Evolutionary conservation across 1,284 basidiomycete species (phyloP).

Genomic region (Wolfiporia cocos): DNA sequence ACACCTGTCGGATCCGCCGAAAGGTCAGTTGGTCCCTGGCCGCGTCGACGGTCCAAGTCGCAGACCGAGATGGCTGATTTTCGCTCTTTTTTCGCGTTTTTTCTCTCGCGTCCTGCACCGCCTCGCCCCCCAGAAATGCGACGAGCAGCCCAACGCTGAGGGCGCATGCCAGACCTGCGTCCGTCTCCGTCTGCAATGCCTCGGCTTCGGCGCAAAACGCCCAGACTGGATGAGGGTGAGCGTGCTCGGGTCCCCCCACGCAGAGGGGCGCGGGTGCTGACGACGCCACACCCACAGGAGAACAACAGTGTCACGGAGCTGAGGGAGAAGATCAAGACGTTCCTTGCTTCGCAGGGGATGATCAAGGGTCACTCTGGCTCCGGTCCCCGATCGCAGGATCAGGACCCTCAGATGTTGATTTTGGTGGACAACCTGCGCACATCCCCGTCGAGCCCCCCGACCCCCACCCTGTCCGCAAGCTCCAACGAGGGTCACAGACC

Average conservation of each 20-base stretch:
- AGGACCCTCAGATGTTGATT: constrained; percentile 49
- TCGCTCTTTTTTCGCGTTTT: constrained; percentile 13
- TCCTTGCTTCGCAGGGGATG: constrained; percentile 75
- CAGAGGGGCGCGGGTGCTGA: constrained; percentile 10
- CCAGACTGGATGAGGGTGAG: constrained; percentile 79
- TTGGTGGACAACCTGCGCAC: constrained; percentile 42
- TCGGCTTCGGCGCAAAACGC: constrained; percentile 78
- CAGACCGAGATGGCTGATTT: constrained; percentile 16
- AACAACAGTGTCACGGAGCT: constrained; percentile 59
- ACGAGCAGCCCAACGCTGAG: constrained; percentile 57
- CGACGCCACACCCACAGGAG: constrained; percentile 39
- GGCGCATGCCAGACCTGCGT: constrained; percentile 71
- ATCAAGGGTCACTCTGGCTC: constrained; percentile 78
- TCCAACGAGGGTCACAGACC: constrained; percentile 37
- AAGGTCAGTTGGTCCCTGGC: constrained; percentile 44
- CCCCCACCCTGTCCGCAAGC: constrained; percentile 42
- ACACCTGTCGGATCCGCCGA: constrained; percentile 77
- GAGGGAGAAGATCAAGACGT: constrained; percentile 70
- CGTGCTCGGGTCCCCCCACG: not conserved
- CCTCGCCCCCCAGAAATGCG: constrained; percentile 60
- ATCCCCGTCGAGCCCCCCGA: constrained; percentile 47
- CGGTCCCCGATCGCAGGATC: constrained; percentile 47
- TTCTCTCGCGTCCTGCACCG: constrained; percentile 7
- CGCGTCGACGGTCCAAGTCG: constrained; percentile 10
- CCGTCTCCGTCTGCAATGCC: constrained; percentile 75